phyloP scores from a whole-genome alignment of 352 stramenopile genomes.

The Phytopythium boreale region DNA sequence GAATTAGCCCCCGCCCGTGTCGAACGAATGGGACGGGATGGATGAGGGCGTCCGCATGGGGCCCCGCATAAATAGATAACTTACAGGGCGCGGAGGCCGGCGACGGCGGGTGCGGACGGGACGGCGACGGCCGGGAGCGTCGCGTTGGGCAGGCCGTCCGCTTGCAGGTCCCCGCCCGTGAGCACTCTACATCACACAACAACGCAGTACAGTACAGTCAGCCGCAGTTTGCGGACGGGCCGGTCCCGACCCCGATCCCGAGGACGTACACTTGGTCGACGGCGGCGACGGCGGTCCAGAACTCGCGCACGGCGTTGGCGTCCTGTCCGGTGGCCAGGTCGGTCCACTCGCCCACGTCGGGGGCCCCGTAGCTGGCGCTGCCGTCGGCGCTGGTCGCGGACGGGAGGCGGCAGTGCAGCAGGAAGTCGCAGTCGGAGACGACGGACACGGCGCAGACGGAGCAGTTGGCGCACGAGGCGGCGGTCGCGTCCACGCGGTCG shows the following conservation, averaged over 20 bases:
- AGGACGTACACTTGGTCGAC: neutral
- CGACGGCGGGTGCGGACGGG: neutral
- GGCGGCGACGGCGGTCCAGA: neutral
- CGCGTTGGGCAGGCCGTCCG: neutral
- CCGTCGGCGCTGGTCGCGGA: neutral
- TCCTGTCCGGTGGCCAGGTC: neutral
- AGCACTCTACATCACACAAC: neutral
- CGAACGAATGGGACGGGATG: no score
- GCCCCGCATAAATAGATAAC: neutral
- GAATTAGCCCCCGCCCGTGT: neutral
- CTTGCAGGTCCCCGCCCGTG: neutral
- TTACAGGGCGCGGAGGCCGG: neutral
- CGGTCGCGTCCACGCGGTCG: neutral
- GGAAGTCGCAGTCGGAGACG: neutral
- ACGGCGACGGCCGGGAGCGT: neutral
- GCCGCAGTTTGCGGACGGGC: neutral
- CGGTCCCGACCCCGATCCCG: neutral
- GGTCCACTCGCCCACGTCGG: neutral
- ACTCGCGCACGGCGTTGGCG: neutral
- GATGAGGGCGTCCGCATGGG: neutral
- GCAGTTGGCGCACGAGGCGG: neutral
- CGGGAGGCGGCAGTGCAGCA: neutral
- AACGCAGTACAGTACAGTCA: neutral
- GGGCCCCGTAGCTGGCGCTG: neutral
- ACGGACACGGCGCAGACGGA: neutral